These are phyloP conservation scores for Platanus orientalis DNA, from an alignment of 164 flowering plant species.

Conservation along the genomic window DNA sequence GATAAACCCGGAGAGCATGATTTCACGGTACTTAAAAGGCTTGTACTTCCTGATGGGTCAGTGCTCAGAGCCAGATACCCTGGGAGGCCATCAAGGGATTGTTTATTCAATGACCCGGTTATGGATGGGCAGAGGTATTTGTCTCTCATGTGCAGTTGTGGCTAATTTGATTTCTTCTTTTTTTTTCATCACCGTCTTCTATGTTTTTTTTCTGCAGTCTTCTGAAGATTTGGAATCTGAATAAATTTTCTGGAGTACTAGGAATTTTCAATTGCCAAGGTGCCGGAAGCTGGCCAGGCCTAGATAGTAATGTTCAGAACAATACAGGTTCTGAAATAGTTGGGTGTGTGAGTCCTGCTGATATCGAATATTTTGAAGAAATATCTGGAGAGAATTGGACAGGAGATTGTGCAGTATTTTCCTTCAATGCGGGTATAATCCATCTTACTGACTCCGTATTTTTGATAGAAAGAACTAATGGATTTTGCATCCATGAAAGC, in stretches of 20 bases:
- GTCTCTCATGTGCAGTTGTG: not conserved
- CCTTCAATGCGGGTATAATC: conserved; percentile 38
- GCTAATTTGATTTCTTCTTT: not conserved
- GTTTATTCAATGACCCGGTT: conserved; percentile 61
- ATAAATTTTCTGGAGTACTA: conserved; percentile 52
- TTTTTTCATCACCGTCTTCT: not conserved
- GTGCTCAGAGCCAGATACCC: conserved; percentile 60
- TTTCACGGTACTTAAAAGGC: conserved; percentile 52
- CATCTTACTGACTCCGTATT: conserved; percentile 5
- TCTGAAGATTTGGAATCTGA: conserved; percentile 71
- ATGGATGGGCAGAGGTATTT: conserved; percentile 57
- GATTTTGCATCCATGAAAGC: not conserved
- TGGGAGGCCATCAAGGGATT: conserved; percentile 64
- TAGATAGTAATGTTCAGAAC: conserved; percentile 22
- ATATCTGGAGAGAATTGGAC: conserved; percentile 39
- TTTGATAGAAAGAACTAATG: not conserved
- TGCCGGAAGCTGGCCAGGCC: conserved; percentile 57
- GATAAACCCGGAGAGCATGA: conserved; percentile 69
- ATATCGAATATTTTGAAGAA: conserved; percentile 55
- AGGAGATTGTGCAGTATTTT: conserved; percentile 55
- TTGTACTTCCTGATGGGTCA: conserved; percentile 78
- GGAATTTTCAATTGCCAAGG: conserved; percentile 77
- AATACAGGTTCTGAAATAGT: conserved; percentile 13
- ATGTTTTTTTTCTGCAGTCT: conserved; percentile 40
- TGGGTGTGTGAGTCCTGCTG: conserved; percentile 46